Evolutionary conservation across 1,284 basidiomycete species (phyloP), one percentile per base, ranked within the genome.

Genomic region (Coniferiporia weirii): DNA sequence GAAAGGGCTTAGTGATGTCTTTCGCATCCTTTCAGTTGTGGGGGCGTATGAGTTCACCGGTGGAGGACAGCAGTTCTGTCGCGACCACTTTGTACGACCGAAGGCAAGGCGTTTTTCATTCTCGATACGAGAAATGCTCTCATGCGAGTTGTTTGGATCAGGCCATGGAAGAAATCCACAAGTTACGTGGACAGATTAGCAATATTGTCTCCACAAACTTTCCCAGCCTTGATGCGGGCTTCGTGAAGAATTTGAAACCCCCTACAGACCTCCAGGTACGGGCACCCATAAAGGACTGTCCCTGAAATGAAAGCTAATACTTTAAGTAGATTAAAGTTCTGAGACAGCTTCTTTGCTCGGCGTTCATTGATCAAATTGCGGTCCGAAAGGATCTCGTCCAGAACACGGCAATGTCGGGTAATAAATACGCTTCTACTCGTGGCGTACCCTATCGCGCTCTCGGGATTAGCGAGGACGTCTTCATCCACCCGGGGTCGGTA

Each of bases 161-260:
- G 93, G 93, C 95, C 0, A 99, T 99, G 95, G 92, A 98, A 73
- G 97, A 99, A 75, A 97, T 98, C 46, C 95, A 96, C 72, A 98
- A 99, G 72, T 79, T 99, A n/a, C 85, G 95, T 44, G 80, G 84
- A 0, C 97, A 98, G 68, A 89, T 98, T 60, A 91, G 83, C 66
- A 85, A 79, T 64, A 95, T 97, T 55, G 89, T 95, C 1, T 79
- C 82, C 57, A 74, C 79, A 22, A 85, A 87, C 67, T 91, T 91
- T 65, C 79, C 86, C 0, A 80, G 78, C 4, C 72, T 79, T 6
- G 79, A 86, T 59, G 75, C 80, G 1, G 79, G 81, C 10, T 85
- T 90, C 64, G 71, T 75, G 3, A 76, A 78, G 3, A 83, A 85
- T 59, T 75, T 94, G 10, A 69, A 75, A 38, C 93, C 92, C 19